Base-by-base conservation (phyloP, 306 rosid species). In the Luffa aegyptiaca region DNA sequence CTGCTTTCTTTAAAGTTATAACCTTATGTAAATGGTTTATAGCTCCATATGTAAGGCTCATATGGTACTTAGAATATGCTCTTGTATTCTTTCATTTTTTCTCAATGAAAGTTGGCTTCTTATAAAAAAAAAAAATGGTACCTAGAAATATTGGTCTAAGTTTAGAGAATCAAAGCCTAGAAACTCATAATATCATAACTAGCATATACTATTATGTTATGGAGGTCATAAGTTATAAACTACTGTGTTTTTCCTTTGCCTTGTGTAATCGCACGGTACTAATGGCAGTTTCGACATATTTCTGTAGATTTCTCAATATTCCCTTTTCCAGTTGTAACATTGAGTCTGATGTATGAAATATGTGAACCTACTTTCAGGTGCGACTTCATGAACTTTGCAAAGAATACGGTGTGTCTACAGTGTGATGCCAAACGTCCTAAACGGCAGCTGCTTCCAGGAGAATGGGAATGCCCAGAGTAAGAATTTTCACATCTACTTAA, bases 381-480 rank as follows among this genome's bases (percentile, higher is more conserved):
- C 48, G 97, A 95, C 84, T 95, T 95, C 93, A 79, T 95, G 98
- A 95, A 95, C 90, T 95, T 95, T 80, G 95, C 98, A 49, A 95
- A 93, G 88, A 95, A 95, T 80, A 84, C 84, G 20, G 83, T 81
- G 76, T 95, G 98, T 90, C 86, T 95, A 80, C 98, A 95, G 81
- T 95, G 98, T 84, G 98, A 95, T 85, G 97, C 98, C 78, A 91
- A 95, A 86, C 98, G 97, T 82, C 98, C 98, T 37, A 92, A 95
- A 88, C 91, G 98, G 81, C 96, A 95, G 84, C 84, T 95, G 83
- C 93, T 95, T 64, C 98, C 98, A 35, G 98, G 97, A 83, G 98
- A 95, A 86, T 95, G 98, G 98, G 98, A 95, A 85, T 95, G 98
- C 82, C 91, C 97, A 0, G 91, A 91, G 98, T 95, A 92, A 90